Evolutionary conservation across 768 basidiomycete genomes (phyloP).

Genomic region (Mrakia hoshinonis): DNA sequence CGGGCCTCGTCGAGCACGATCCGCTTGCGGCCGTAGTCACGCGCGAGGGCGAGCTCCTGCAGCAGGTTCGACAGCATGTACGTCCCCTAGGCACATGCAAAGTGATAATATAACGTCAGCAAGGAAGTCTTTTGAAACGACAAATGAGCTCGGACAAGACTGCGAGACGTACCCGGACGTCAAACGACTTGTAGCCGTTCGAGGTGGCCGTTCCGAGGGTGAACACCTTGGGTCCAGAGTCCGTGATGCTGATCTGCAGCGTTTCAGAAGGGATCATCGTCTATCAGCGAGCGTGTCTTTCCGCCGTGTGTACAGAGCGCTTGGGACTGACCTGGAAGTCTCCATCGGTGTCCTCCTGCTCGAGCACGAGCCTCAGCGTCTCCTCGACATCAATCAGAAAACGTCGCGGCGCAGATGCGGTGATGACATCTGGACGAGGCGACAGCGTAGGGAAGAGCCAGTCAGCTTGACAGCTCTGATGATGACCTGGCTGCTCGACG

Average conservation of each 20-base stretch:
- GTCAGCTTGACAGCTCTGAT: no score
- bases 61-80: constrained; percentile 98
- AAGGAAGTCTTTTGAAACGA: not conserved
- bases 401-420: constrained; percentile 64
- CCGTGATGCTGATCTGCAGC: constrained; percentile 71
- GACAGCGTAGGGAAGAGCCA: not conserved
- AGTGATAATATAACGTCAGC: no score
- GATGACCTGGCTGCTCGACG: not conserved
- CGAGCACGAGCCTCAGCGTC: constrained; percentile 88
- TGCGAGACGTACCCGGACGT: constrained; percentile 63
- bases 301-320: not conserved
- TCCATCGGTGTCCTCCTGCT: constrained; percentile 95
- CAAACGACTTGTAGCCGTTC: constrained; percentile 96
- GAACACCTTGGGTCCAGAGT: constrained; percentile 94
- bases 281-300: not conserved
- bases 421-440: constrained; percentile 58
- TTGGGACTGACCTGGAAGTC: constrained; percentile 61
- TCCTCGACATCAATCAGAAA: constrained; percentile 97
- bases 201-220: constrained; percentile 91
- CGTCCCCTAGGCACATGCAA: constrained; percentile 57
- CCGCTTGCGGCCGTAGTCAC: constrained; percentile 87
- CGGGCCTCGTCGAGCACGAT: constrained; percentile 99
- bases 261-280: not conserved
- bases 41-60: constrained; percentile 94
- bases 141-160: not conserved